These are phyloP conservation scores for Kodamaea nitidulidarum DNA, from an alignment of 805 yeast species.

Conservation along the genomic window DNA sequence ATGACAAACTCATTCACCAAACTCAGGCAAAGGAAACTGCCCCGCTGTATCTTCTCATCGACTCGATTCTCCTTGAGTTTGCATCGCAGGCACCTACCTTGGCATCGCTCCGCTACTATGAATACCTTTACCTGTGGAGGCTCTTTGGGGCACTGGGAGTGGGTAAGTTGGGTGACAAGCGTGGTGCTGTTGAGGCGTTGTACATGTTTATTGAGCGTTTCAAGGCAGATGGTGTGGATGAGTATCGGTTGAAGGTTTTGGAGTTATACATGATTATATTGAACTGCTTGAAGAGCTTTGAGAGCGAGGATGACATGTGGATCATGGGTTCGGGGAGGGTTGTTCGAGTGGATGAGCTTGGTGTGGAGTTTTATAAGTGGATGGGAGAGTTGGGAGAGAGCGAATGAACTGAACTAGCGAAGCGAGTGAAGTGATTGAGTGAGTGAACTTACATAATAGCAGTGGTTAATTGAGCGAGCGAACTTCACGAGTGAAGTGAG, in stretches of 20 bases:
- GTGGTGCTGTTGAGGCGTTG: slow-evolving; percentile 44
- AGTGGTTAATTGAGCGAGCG: too few species aligned
- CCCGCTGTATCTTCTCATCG: slow-evolving; percentile 32
- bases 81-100: slow-evolving; percentile 31
- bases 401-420: too few species aligned
- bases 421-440: background rate
- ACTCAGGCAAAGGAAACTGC: too few species aligned
- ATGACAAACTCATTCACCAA: too few species aligned
- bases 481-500: too few species aligned
- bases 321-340: slow-evolving; percentile 21
- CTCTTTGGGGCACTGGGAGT: slow-evolving; percentile 23
- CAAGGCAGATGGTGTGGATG: slow-evolving; percentile 20
- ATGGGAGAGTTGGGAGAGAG: slow-evolving; percentile 26
- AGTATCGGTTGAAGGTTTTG: slow-evolving; percentile 34
- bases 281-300: slow-evolving; percentile 34
- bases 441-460: background rate
- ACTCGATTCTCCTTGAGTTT: slow-evolving; percentile 27
- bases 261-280: slow-evolving; percentile 41
- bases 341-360: slow-evolving; percentile 26
- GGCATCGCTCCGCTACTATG: slow-evolving; percentile 32
- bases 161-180: slow-evolving; percentile 25
- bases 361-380: slow-evolving; percentile 33
- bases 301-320: slow-evolving; percentile 33
- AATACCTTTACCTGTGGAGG: slow-evolving; percentile 41
- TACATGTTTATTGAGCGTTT: slow-evolving; percentile 36